Base-by-base conservation (phyloP, 352 stramenopile genomes). In the Pythium periplocum region DNA sequence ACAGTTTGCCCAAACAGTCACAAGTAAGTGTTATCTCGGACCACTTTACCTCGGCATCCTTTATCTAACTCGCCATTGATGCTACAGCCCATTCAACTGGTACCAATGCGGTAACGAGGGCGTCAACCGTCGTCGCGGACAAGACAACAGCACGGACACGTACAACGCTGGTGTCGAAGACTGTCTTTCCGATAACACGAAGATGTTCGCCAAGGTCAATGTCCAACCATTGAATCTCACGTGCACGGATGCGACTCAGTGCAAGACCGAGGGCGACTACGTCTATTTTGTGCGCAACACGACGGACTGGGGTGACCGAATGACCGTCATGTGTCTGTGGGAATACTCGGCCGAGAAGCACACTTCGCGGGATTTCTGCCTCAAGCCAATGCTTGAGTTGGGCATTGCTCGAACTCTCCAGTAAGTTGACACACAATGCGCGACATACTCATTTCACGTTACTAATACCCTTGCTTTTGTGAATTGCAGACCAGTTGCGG, bases 301-400 rank as follows among this genome's bases (percentile, higher is more conserved):
- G 26, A 92, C 78, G 8, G 77, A 90, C 61, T 90, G 78, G 78
- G 77, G 78, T n/a, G 82, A 87, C 52, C 78, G 72, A 45, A 90
- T 92, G 78, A 90, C 73, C 1, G 71, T 89, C 53, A 87, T 90
- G 78, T 92, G 82, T 56, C 53, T 92, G 52, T 90, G 77, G 77
- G 82, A 92, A 48, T 87, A 89, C 66, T 87, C 76, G 33, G 56
- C 51, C 0, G 60, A 59, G 59, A 55, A 74, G 47, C 68, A 79
- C 47, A 53, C 71, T 6, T 61, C 69, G 34, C 71, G 73, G 26
- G 73, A 86, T 35, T 67, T 87, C 34, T 92, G 82, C 44, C 54
- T 90, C 5, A 78, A 83, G 49, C 82, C 82, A 2, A 88, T 89
- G 82, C 67, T 92, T 6, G 78, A 90, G 52, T 51, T 88, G 9